Evolutionary conservation across 495 filamentous ascomycete species (phyloP), one percentile per base, ranked within the genome.

Genomic region (Alectoria sarmentosa): DNA sequence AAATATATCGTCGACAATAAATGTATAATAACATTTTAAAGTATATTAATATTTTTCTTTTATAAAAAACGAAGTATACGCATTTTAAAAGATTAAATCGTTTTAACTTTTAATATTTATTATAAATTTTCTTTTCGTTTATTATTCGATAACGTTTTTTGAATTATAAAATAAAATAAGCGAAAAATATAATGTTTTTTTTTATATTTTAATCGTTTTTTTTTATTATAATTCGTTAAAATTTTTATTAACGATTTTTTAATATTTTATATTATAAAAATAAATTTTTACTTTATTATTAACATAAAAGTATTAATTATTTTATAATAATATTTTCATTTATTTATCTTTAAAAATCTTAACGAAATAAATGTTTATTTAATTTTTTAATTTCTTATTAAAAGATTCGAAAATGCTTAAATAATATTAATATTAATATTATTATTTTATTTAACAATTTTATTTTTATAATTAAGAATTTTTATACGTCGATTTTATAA

Each of bases 271-370:
- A 21, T n/a, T 8, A 4, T 21, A 8, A 5, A n/a, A n/a, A 44
- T 44, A 44, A 13, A 44, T 44, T 8, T 44, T 44, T 2, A 13
- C 8, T n/a, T 44, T 44, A 21, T n/a, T 44, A 21, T 21, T 44
- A 44, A 44, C 19, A 4, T n/a, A 4, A 44, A n/a, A 21, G 56
- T 63, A 57, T 54, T 57, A 63, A 23, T 63, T 38, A 15, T 63
- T 9, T 26, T 21, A 23, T n/a, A 63, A 36, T n/a, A 11, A 26
- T 15, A 63, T n/a, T 39, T 55, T 52, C 56, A 56, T 56, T 36
- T 56, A 56, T 41, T 63, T 11, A 5, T 38, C 23, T 30, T 56
- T 39, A 37, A 23, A 36, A 4, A 63, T 17, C 11, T 56, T 56
- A 56, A 54, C 17, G 17, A 63, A 63, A 21, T 49, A 30, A 37